phyloP scores from a whole-genome alignment of 2,329 filamentous ascomycete genomes.

The Cladosporium sp. region DNA sequence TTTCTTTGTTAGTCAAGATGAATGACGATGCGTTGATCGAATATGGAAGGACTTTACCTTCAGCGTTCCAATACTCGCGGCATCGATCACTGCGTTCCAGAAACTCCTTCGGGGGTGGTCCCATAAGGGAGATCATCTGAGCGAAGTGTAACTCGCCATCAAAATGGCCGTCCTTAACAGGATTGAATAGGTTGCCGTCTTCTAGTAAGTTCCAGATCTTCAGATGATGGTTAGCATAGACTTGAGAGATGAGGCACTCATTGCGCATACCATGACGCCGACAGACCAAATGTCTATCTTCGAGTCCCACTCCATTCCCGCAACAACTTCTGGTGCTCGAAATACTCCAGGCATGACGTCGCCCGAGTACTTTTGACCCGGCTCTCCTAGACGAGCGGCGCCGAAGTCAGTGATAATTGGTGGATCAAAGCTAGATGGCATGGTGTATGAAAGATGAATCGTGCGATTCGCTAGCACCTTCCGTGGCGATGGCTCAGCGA shows the following conservation, averaged over 20 bases:
- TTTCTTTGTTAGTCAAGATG: background rate
- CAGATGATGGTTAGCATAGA: no score
- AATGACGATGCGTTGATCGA: background rate
- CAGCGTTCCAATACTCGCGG: conserved; percentile 24
- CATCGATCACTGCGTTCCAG: conserved; percentile 27
- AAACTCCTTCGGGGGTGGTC: conserved; percentile 31
- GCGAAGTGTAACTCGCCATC: conserved; percentile 19
- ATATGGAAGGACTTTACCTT: conserved; percentile 12
- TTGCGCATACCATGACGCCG: conserved; percentile 14
- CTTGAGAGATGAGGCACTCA: no score
- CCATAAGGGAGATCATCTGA: conserved; percentile 34
- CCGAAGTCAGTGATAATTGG: background rate
- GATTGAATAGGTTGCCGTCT: conserved; percentile 11
- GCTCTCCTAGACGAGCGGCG: conserved; percentile 8
- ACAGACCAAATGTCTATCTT: conserved; percentile 18
- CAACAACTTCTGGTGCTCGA: conserved; percentile 16
- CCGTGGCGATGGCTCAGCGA: background rate
- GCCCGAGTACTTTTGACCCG: conserved; percentile 13
- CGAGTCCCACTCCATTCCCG: conserved; percentile 14
- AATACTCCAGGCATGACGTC: conserved; percentile 14
- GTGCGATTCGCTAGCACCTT: background rate
- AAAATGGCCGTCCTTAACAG: conserved; percentile 1
- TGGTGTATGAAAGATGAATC: background rate
- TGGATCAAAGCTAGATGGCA: background rate
- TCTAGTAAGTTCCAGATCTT: conserved; percentile 15